Evolutionary conservation across 352 stramenopile genomes (phyloP), one percentile per base, ranked within the genome.

Genomic region (Pythium brassicae): DNA sequence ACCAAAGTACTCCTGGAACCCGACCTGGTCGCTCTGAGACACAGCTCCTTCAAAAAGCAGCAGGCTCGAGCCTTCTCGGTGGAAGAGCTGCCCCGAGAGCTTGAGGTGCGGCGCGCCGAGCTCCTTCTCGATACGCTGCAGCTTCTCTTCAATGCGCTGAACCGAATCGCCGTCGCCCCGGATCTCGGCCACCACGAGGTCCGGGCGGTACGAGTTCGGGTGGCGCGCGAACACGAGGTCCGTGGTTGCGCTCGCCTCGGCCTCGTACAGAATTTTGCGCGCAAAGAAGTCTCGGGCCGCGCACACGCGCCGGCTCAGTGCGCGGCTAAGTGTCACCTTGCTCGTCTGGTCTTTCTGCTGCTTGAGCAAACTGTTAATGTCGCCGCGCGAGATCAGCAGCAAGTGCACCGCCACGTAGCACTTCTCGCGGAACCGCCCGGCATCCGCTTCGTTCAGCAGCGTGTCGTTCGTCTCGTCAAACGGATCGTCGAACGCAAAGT

Each of bases 171-270:
- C 80, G n/a, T 83, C 72, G 15, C 83, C 83, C 2, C 57, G 54
- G 22, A 92, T 80, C 37, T 89, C 78, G 40, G 80, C 83, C 15
- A 91, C 74, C n/a, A 83, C 86, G 27, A 91, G 56, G 62, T 91
- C 78, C 0, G 74, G 75, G 15, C 83, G 80, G 9, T 89, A 57
- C 26, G 66, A 67, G 50, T 92, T 92, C 2, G 83, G 69, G 29
- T 91, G 83, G n/a, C 66, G 71, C 32, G 53, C 62, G 29, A 76
- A 78, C 19, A 61, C 29, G 34, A 71, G 63, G 43, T 65, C 76
- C 14, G 66, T 68, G 6, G 53, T 68, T 47, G 57, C 63, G 5
- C 71, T 57, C 15, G 72, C 57, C 46, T 78, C 66, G 7, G 71
- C 63, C 47, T 83, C 71, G 22, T 76, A 72, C 19, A 89, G 34